A percentile compares a stretch with the other conserved stretches of the same genome.
These are phyloP conservation scores for Trametes pubescens DNA, from an alignment of 1,284 basidiomycete species.

Conservation along the genomic window DNA sequence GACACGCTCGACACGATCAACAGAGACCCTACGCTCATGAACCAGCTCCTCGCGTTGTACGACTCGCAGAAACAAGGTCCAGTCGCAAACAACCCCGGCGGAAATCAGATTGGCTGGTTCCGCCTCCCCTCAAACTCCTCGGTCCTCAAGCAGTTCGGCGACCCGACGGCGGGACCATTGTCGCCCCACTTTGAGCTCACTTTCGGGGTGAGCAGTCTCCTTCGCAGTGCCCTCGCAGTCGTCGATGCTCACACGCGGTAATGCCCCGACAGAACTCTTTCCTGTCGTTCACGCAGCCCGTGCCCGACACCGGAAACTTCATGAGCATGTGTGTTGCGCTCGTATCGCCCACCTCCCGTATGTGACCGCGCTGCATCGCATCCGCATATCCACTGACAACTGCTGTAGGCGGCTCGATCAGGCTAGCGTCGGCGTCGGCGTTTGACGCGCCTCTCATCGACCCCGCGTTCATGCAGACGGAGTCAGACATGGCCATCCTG, in stretches of 20 bases:
- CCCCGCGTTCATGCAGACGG: conserved; percentile 30
- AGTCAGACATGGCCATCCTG: conserved; percentile 35
- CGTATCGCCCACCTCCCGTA: conserved; percentile 26
- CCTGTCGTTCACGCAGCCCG: background rate
- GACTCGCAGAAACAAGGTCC: conserved; percentile 16
- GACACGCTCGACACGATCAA: conserved; percentile 27
- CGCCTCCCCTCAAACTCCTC: conserved; percentile 12
- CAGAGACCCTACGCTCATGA: conserved; percentile 23
- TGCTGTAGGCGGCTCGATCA: conserved; percentile 35
- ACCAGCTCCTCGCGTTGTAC: conserved; percentile 30
- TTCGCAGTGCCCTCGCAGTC: background rate
- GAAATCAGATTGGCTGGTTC: conserved; percentile 26
- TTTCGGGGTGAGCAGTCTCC: conserved; percentile 3
- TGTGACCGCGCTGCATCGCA: conserved; percentile 16
- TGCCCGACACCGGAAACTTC: background rate
- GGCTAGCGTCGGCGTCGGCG: conserved; percentile 34
- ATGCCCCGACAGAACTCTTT: background rate
- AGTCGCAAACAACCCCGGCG: conserved; percentile 17
- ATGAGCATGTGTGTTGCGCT: conserved; percentile 10
- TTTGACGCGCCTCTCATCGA: conserved; percentile 38
- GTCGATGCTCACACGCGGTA: background rate
- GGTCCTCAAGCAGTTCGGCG: background rate
- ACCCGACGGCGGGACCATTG: background rate
- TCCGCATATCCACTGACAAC: background rate
- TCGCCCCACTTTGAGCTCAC: conserved; percentile 1